These are phyloP conservation scores for Xanthoparmelia taractica DNA, from an alignment of 495 filamentous ascomycete species.

Conservation along the genomic window DNA sequence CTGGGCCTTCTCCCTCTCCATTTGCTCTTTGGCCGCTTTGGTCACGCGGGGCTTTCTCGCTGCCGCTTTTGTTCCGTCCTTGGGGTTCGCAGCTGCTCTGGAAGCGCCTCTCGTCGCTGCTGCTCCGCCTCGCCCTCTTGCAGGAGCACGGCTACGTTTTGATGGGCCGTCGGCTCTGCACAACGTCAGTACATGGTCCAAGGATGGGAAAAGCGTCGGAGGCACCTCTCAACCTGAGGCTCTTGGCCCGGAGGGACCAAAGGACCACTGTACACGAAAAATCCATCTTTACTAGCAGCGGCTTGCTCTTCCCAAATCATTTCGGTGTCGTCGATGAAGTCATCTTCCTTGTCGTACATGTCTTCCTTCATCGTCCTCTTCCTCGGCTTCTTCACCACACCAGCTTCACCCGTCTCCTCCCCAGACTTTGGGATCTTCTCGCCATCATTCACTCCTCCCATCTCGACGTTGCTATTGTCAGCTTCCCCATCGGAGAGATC, in stretches of 20 bases:
- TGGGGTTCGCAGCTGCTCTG: slow-evolving; percentile 37
- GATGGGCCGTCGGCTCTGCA: slow-evolving; percentile 46
- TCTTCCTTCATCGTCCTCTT: slow-evolving; percentile 85
- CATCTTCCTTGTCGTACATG: slow-evolving; percentile 92
- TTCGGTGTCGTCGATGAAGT: slow-evolving; percentile 96
- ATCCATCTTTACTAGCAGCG: slow-evolving; percentile 84
- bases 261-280: slow-evolving; percentile 82
- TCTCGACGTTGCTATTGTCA: slow-evolving; percentile 68
- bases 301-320: slow-evolving; percentile 93
- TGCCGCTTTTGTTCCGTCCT: slow-evolving; percentile 26
- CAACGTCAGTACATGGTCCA: not conserved
- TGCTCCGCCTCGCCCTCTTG: slow-evolving; percentile 36
- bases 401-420: slow-evolving; percentile 38
- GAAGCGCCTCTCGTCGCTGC: slow-evolving; percentile 27
- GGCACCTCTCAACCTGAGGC: slow-evolving; percentile 67
- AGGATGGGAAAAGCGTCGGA: slow-evolving; percentile 13
- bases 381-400: slow-evolving; percentile 54
- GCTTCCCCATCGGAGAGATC: slow-evolving; percentile 50
- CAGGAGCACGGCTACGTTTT: slow-evolving; percentile 69
- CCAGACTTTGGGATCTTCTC: slow-evolving; percentile 24
- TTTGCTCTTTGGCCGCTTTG: slow-evolving; percentile 51
- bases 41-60: slow-evolving; percentile 70
- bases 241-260: slow-evolving; percentile 83
- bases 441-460: slow-evolving; percentile 55
- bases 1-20: slow-evolving; percentile 65